phyloP scores from a whole-genome alignment of 306 rosid species.

The Dalbergia oliveri region DNA sequence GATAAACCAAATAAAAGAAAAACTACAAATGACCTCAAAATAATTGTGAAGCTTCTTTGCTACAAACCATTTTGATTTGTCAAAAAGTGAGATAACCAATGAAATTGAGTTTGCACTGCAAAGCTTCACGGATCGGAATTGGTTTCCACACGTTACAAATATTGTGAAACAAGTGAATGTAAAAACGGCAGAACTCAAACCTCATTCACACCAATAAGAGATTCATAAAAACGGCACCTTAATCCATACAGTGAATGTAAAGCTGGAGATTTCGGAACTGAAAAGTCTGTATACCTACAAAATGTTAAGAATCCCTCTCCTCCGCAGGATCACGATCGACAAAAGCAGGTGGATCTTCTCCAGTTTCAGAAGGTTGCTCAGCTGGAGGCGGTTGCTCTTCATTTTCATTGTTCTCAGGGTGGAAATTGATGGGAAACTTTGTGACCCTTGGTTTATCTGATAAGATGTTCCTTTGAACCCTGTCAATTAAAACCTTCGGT shows the following conservation, averaged over 20 bases:
- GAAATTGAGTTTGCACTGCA: conserved; percentile 42
- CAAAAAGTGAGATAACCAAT: not conserved
- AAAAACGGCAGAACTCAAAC: conserved; percentile 44
- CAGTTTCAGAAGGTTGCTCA: conserved; percentile 56
- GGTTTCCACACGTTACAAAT: conserved; percentile 40
- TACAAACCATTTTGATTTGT: conserved; percentile 1
- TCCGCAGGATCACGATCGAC: conserved; percentile 52
- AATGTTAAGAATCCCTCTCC: conserved; percentile 53
- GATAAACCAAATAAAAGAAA: conserved; percentile 17
- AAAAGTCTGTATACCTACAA: conserved; percentile 48
- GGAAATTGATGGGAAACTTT: conserved; percentile 81
- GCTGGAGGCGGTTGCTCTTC: conserved; percentile 62
- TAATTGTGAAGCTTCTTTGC: conserved; percentile 1
- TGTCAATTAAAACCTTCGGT: conserved; percentile 71
- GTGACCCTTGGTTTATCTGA: conserved; percentile 96
- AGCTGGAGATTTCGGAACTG: conserved; percentile 35
- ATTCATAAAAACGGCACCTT: conserved; percentile 42
- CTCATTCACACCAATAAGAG: conserved; percentile 38
- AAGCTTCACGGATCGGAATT: conserved; percentile 38
- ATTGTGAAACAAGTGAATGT: conserved; percentile 27
- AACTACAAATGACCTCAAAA: conserved; percentile 9
- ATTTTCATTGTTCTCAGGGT: conserved; percentile 64
- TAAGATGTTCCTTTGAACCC: conserved; percentile 88
- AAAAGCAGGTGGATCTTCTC: conserved; percentile 51
- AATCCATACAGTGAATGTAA: conserved; percentile 43